A percentile compares a stretch with the other conserved stretches of the same genome.
Conservation (phyloP, 768 basidiomycete genomes). For the Pholiota conissans region DNA sequence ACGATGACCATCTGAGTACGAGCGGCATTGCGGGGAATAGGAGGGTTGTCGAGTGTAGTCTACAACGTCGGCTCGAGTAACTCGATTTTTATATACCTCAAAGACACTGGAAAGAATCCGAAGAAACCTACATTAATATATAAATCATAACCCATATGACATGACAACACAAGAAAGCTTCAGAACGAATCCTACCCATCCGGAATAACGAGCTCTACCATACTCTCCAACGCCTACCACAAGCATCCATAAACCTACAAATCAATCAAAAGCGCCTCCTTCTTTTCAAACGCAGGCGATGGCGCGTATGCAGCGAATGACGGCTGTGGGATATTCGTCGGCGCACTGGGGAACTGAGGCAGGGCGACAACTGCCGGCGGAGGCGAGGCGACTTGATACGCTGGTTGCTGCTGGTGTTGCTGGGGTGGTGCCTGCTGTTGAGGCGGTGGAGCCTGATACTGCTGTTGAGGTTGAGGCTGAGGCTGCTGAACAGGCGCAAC, state of each 20-base stretch:
- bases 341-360: constrained; percentile 66
- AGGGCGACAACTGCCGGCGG: constrained; percentile 36
- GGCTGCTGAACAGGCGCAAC: constrained; percentile 22
- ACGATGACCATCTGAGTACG: constrained; percentile 23
- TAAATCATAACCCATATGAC: background rate
- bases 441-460: constrained; percentile 22
- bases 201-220: too few species aligned
- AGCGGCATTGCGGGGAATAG: constrained; percentile 11
- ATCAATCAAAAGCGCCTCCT: constrained; percentile 57
- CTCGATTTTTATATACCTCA: background rate
- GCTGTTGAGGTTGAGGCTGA: constrained; percentile 28
- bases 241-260: constrained; percentile 23
- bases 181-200: background rate
- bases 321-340: constrained; percentile 56
- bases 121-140: background rate
- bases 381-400: constrained; percentile 23
- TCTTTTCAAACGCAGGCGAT: constrained; percentile 47
- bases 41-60: constrained; percentile 20
- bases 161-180: background rate
- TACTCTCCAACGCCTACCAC: too few species aligned
- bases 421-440: constrained; percentile 21
- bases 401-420: constrained; percentile 28
- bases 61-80: constrained; percentile 19
- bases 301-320: constrained; percentile 49
- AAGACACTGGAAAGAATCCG: background rate